A percentile compares a stretch with the other conserved stretches of the same genome.
These are phyloP conservation scores for Exsudoporus floridanus DNA, from an alignment of 1,284 basidiomycete genomes.

Conservation along the genomic window DNA sequence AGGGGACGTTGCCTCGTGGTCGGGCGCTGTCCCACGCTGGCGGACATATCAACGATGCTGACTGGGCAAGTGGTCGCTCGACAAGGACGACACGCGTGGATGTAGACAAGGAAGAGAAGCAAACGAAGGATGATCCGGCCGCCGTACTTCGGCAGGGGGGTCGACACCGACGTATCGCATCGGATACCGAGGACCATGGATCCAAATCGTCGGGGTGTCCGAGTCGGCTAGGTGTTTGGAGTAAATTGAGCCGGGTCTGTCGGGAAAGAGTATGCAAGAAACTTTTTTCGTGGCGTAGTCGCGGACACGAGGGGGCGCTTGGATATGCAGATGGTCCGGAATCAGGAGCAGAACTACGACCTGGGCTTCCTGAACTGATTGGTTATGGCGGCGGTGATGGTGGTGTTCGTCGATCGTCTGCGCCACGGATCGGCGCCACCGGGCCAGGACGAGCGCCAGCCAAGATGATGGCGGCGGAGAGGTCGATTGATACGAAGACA, in stretches of 20 bases:
- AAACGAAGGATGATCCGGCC: conserved; percentile 22
- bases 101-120: background rate
- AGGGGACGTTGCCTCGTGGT: conserved; percentile 2
- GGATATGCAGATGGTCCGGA: background rate
- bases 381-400: background rate
- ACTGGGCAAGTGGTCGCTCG: background rate
- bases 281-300: conserved; percentile 12
- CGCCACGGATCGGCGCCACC: conserved; percentile 19
- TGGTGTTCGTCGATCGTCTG: conserved; percentile 1
- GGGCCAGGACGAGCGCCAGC: background rate
- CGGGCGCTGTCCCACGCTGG: background rate
- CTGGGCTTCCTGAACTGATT: background rate
- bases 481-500: background rate
- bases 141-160: background rate
- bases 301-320: background rate
- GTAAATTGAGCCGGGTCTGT: conserved; percentile 2
- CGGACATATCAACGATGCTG: background rate
- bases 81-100: background rate
- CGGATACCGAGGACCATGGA: background rate
- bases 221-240: background rate
- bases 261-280: conserved; percentile 6
- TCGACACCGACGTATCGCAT: background rate
- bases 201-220: background rate
- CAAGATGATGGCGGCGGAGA: background rate
- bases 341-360: background rate